Base-by-base conservation (phyloP, 1,139 yeast genomes). In the Trichomonascaceae sp. region DNA sequence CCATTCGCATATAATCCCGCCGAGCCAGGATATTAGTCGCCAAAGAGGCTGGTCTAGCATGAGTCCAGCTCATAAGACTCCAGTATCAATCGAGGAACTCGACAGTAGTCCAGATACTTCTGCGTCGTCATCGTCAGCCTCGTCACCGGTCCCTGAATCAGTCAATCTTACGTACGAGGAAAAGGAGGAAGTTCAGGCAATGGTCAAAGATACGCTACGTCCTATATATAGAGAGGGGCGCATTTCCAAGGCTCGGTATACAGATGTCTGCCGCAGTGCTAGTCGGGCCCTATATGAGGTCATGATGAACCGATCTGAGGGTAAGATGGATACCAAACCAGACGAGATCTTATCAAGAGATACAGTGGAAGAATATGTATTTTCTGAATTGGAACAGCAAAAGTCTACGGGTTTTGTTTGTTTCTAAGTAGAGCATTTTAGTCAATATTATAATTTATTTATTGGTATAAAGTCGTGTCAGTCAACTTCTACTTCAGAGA, bases 191-290 rank as follows among this genome's bases (percentile, higher is more conserved):
- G 76, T 84, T 19, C 88, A 83, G 61, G 71, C 65, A 24, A 74
- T 80, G 55, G 83, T 84, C 7, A 69, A 88, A 43, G 70, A 72
- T 32, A 73, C 69, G 17, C 65, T 84, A 38, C 69, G 82, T 46
- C 81, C 82, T 0, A 66, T 78, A 30, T 82, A 80, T 61, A 69
- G 71, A 24, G 68, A 72, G 1, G 71, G 73, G 3, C 52, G 55
- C 24, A 61, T 65, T 61, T 74, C 59, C 66, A 83, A 61, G 61
- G 81, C 64, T 61, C 76, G 70, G 66, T 82, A 63, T 72, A 84
- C 77, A 46, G 67, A 57, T 4, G 70, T 77, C 52, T 77, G 77
- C 62, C 70, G 71, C 59, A 65, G 65, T 9, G 79, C 77, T 1
- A 75, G 80, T 22, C 68, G 79, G 47, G 61, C 65, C 6, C 58